phyloP scores from a whole-genome alignment of 1,139 yeast genomes.

The Candida sanyaensis region DNA sequence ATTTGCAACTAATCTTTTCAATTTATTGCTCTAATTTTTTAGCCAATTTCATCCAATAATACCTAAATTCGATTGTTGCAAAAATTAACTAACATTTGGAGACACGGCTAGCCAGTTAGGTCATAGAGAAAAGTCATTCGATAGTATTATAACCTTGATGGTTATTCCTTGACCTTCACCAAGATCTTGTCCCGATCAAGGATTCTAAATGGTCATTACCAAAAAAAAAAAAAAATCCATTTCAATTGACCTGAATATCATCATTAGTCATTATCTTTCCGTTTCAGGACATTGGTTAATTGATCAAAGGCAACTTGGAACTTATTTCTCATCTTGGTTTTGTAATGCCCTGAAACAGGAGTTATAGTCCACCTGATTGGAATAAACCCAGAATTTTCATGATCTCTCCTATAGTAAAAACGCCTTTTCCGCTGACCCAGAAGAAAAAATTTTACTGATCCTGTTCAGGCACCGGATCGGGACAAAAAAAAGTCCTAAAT shows the following conservation, averaged over 20 bases:
- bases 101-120: too few species aligned
- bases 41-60: background rate
- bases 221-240: too few species aligned
- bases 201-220: too few species aligned
- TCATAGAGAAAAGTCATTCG: too few species aligned
- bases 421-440: slow-evolving; percentile 8
- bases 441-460: background rate
- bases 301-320: background rate
- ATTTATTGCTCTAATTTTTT: background rate
- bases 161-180: too few species aligned
- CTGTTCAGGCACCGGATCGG: slow-evolving; percentile 8
- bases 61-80: background rate
- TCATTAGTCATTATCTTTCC: background rate
- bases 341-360: slow-evolving; percentile 4
- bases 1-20: background rate
- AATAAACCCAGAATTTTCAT: background rate
- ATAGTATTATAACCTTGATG: too few species aligned
- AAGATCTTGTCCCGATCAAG: too few species aligned
- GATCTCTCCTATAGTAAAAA: background rate
- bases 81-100: too few species aligned
- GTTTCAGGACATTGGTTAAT: background rate
- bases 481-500: too few species aligned
- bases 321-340: background rate
- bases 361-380: background rate
- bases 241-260: background rate